Base-by-base conservation (phyloP, 129 eudicot genomes). In the Kitagawia praeruptora region DNA sequence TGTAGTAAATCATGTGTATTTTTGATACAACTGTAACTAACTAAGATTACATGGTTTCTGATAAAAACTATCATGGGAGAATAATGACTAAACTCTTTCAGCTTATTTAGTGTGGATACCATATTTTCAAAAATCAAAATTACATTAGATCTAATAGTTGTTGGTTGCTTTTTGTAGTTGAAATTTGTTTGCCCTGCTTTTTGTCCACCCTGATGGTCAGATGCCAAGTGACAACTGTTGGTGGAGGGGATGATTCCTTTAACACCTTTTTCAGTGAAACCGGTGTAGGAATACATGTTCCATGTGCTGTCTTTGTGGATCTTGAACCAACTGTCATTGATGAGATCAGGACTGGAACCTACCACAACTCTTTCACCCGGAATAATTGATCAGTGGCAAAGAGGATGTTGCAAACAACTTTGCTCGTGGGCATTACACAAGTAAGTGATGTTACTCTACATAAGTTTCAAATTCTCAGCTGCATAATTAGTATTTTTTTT, bases 381-480 rank as follows among this genome's bases (percentile, higher is more conserved):
- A 84, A 51, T 86, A 87, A 71, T 84, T 87, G 74, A 84, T 87
- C 19, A 87, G 88, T 8, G 90, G 90, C 54, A 87, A 87, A 75
- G 90, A 84, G 66, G 90, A 87, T 47, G 90, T 88, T 23, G 90
- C 90, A 2, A 87, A 87, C 88, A 87, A 82, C 84, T 87, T 87
- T 63, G 88, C 88, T 16, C 86, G 86, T 49, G 90, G 90, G 72
- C 90, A 87, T 80, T 87, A 87, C 70, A 87, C 88, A 75, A 84
- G 84, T 87, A 78, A 45, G 39, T 54, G 12, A 34, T 61, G 5
- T 61, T 61, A 61, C 69, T n/a, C 11, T 3, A n/a, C 69, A 61
- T 61, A 23, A n/a, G 12, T n/a, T 61, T 25, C 11, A n/a, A 61
- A 61, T 61, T 8, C 34, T 25, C 34, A 63, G 38, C 46, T 42